Conservation (phyloP, 2,329 filamentous ascomycete genomes). For the Monilinia vaccinii-corymbosi region DNA sequence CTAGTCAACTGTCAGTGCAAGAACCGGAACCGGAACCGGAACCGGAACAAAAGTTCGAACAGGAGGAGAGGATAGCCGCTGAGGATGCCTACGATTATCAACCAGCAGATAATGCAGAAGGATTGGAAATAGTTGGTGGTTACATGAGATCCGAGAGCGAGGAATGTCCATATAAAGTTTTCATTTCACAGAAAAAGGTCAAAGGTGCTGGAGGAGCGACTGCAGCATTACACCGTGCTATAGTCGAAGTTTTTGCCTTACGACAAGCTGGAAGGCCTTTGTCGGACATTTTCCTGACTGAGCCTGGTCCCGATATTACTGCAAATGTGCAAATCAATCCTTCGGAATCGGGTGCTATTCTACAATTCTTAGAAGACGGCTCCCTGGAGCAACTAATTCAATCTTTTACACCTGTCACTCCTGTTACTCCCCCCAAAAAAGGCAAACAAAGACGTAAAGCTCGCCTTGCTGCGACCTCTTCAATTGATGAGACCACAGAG, state of each 20-base stretch:
- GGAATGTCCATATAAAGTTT: conserved; percentile 33
- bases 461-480: conserved; percentile 1
- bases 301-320: conserved; percentile 16
- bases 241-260: conserved; percentile 46
- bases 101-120: conserved; percentile 41
- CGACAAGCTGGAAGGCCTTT: conserved; percentile 33
- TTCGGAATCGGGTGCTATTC: conserved; percentile 14
- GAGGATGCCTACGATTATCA: conserved; percentile 32
- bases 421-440: background rate
- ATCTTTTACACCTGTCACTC: conserved; percentile 6
- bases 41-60: conserved; percentile 8
- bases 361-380: conserved; percentile 19
- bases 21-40: conserved; percentile 9
- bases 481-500: conserved; percentile 15
- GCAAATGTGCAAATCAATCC: conserved; percentile 23
- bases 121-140: conserved; percentile 44
- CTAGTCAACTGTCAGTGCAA: conserved; percentile 22
- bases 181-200: conserved; percentile 32
- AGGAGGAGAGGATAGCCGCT: conserved; percentile 1
- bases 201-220: conserved; percentile 31
- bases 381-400: conserved; percentile 16
- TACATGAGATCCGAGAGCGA: conserved; percentile 32
- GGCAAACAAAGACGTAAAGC: conserved; percentile 7
- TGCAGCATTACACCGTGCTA: conserved; percentile 42
- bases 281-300: conserved; percentile 14